A percentile compares a stretch with the other conserved stretches of the same genome.
Evolutionary conservation across 2,329 filamentous ascomycete genomes (phyloP).

Genomic region (Aureobasidium zeae): DNA sequence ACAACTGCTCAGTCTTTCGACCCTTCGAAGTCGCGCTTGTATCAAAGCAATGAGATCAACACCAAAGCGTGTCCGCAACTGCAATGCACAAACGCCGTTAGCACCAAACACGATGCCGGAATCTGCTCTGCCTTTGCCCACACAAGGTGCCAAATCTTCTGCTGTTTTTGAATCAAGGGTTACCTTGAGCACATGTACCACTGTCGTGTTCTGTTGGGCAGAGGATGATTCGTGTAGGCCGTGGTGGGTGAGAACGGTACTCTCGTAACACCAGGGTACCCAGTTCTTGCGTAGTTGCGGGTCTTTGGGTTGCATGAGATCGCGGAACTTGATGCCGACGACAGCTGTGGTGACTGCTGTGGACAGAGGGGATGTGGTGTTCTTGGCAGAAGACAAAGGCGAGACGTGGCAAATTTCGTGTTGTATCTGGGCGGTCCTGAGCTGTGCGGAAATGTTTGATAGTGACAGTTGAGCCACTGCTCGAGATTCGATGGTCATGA

Average conservation of each 20-base stretch:
- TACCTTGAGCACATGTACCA: slow-evolving; percentile 34
- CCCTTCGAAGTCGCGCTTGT: slow-evolving; percentile 51
- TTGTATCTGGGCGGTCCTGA: slow-evolving; percentile 20
- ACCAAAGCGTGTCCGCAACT: slow-evolving; percentile 51
- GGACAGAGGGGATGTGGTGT: slow-evolving; percentile 15
- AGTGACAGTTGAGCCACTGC: slow-evolving; percentile 31
- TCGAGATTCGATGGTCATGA: slow-evolving; percentile 30
- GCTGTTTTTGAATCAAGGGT: slow-evolving; percentile 27
- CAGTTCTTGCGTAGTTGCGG: background rate
- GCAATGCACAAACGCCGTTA: slow-evolving; percentile 54
- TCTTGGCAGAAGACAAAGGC: background rate
- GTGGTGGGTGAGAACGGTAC: slow-evolving; percentile 21
- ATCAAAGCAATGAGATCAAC: slow-evolving; percentile 51
- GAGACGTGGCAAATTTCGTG: slow-evolving; percentile 17
- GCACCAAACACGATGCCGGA: slow-evolving; percentile 54
- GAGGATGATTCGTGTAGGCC: slow-evolving; percentile 17
- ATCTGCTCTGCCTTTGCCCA: slow-evolving; percentile 38
- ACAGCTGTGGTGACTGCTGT: slow-evolving; percentile 13
- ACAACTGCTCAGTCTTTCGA: slow-evolving; percentile 63
- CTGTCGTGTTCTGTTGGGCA: slow-evolving; percentile 14
- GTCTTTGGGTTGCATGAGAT: slow-evolving; percentile 1
- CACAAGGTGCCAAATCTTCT: slow-evolving; percentile 31
- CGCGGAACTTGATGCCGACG: slow-evolving; percentile 16
- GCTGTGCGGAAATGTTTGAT: slow-evolving; percentile 22
- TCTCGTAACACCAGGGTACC: slow-evolving; percentile 16